These are phyloP conservation scores for Teunomyces panamensis DNA, from an alignment of 805 yeast genomes.

Conservation along the genomic window DNA sequence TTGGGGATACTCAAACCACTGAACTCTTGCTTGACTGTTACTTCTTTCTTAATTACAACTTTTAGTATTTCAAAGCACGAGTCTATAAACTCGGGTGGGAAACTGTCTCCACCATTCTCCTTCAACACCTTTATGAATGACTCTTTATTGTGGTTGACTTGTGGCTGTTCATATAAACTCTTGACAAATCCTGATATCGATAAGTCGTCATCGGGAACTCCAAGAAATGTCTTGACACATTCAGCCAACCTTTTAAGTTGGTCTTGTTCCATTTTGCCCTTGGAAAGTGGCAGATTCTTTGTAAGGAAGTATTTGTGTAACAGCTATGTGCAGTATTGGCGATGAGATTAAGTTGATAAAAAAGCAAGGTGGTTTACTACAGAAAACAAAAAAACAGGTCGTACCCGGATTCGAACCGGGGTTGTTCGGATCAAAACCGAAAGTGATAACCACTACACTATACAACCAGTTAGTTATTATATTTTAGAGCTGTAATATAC, in stretches of 20 bases:
- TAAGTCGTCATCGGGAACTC: constrained; percentile 19
- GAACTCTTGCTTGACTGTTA: constrained; percentile 1
- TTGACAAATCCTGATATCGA: constrained; percentile 27
- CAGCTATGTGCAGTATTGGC: not conserved
- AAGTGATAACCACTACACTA: constrained; percentile 80
- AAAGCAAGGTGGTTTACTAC: not conserved
- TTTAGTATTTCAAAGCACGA: constrained; percentile 16
- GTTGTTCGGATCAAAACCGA: constrained; percentile 78
- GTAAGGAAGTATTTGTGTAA: not conserved
- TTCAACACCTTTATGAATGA: constrained; percentile 16
- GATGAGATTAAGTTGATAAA: not conserved
- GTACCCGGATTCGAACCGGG: constrained; percentile 84
- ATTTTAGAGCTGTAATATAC: too few species aligned
- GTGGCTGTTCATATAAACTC: constrained; percentile 19
- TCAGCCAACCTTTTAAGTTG: not conserved
- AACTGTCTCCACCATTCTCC: constrained; percentile 42
- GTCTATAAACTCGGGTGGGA: constrained; percentile 30
- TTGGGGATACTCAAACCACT: constrained; percentile 16
- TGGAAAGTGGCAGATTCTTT: not conserved
- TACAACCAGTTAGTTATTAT: constrained; percentile 32
- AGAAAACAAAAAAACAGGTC: constrained; percentile 41
- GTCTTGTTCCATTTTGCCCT: not conserved
- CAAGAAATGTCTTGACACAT: constrained; percentile 14
- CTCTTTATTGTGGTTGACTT: constrained; percentile 3
- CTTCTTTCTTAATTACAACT: not conserved